phyloP scores from a whole-genome alignment of 352 stramenopile genomes.

The Globisporangium paroecandrum region DNA sequence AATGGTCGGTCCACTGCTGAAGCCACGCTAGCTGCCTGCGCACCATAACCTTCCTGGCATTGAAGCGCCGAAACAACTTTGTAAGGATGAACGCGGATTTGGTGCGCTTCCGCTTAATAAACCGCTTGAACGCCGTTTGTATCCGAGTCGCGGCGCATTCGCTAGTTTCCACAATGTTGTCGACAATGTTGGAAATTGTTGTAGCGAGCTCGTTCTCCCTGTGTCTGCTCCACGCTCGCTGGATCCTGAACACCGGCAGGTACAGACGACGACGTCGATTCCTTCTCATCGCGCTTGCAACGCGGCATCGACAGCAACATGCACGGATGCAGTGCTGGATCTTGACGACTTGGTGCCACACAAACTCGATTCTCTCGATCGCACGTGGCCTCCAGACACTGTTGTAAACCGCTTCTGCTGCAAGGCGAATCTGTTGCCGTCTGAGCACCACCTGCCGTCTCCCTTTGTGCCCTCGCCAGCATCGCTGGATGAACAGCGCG shows the following conservation, averaged over 20 bases:
- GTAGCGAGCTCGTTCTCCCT: slow-evolving; percentile 3
- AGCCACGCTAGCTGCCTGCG: slow-evolving; percentile 14
- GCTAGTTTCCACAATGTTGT: slow-evolving; percentile 12
- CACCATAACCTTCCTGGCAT: slow-evolving; percentile 16
- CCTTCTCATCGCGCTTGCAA: slow-evolving; percentile 8
- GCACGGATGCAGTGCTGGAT: slow-evolving; percentile 25
- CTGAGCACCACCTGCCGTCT: slow-evolving; percentile 11
- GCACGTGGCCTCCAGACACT: slow-evolving; percentile 13
- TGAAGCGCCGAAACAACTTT: slow-evolving; percentile 22
- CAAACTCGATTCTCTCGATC: background rate
- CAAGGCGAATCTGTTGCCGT: slow-evolving; percentile 3
- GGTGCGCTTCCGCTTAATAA: slow-evolving; percentile 7
- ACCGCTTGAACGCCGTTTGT: slow-evolving; percentile 7
- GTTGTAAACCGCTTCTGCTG: slow-evolving; percentile 3
- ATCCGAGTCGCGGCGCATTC: slow-evolving; percentile 6
- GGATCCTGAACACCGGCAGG: slow-evolving; percentile 21
- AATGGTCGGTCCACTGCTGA: slow-evolving; percentile 8
- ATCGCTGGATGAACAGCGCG: slow-evolving; percentile 20
- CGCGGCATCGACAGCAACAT: slow-evolving; percentile 8
- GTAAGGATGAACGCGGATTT: slow-evolving; percentile 13
- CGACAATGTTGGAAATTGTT: slow-evolving; percentile 10
- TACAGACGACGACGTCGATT: slow-evolving; percentile 17
- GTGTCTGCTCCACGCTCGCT: slow-evolving; percentile 25
- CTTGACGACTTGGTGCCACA: background rate
- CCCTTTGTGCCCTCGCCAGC: slow-evolving; percentile 22